Conservation (phyloP, 768 basidiomycete genomes). For the Leccinum longicurvipes region DNA sequence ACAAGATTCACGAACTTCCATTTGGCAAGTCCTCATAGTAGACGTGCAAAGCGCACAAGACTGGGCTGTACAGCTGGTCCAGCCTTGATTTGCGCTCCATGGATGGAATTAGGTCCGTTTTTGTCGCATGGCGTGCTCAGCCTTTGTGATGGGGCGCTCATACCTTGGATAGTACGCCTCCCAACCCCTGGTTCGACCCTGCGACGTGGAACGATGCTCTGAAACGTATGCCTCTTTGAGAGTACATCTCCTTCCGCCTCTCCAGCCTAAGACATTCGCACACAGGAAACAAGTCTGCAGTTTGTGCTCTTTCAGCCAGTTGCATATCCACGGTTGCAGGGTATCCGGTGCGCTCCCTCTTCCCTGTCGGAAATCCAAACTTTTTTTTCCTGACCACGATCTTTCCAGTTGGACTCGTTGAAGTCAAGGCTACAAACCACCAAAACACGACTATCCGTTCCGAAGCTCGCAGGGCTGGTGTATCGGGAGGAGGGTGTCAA, state of each 20-base stretch:
- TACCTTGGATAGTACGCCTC: conserved; percentile 40
- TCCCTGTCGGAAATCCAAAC: not conserved
- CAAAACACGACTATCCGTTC: conserved; percentile 70
- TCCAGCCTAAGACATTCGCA: conserved; percentile 6
- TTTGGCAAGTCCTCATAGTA: conserved; percentile 13
- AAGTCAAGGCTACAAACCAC: conserved; percentile 91
- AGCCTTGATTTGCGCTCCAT: conserved; percentile 55
- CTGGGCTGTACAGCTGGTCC: conserved; percentile 66
- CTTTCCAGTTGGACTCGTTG: conserved; percentile 80
- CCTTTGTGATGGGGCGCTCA: conserved; percentile 19
- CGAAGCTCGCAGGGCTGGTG: conserved; percentile 64
- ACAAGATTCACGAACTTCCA: conserved; percentile 12
- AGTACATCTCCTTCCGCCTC: not conserved
- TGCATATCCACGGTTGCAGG: conserved; percentile 91
- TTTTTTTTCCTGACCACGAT: not conserved
- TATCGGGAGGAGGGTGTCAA: conserved; percentile 82
- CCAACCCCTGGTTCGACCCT: conserved; percentile 61
- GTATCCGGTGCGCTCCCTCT: conserved; percentile 57
- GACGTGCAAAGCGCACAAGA: conserved; percentile 68
- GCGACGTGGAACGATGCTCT: conserved; percentile 61
- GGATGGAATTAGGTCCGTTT: conserved; percentile 67
- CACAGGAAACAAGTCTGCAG: conserved; percentile 81
- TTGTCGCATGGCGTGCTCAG: not conserved
- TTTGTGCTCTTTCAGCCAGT: conserved; percentile 87
- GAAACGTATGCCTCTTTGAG: conserved; percentile 47